A percentile compares a stretch with the other conserved stretches of the same genome.
These are phyloP conservation scores for Skeletonema menzelii DNA, from an alignment of 108 stramenopile species.

Conservation along the genomic window DNA sequence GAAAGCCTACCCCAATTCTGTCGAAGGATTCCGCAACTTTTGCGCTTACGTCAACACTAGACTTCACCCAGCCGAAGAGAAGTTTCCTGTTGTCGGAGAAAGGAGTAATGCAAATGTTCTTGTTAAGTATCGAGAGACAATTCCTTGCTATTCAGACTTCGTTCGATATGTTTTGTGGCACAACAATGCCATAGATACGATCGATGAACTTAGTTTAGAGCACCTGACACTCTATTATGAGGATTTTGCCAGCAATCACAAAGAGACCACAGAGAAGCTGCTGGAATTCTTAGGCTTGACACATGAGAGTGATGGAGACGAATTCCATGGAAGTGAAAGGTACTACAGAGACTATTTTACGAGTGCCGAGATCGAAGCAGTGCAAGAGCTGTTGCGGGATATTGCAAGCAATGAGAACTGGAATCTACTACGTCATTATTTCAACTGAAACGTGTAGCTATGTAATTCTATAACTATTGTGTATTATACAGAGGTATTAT, in stretches of 20 bases:
- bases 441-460: not conserved
- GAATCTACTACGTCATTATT: not conserved
- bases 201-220: slow-evolving; percentile 50
- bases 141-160: slow-evolving; percentile 46
- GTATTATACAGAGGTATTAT: not conserved
- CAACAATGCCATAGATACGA: slow-evolving; percentile 48
- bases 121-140: slow-evolving; percentile 13
- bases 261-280: slow-evolving; percentile 41
- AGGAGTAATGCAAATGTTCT: not conserved
- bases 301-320: slow-evolving; percentile 19
- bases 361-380: not conserved
- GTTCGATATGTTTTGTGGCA: slow-evolving; percentile 46
- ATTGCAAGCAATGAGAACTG: slow-evolving; percentile 1
- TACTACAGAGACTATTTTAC: not conserved
- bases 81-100: not conserved
- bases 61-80: slow-evolving; percentile 29
- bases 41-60: slow-evolving; percentile 42
- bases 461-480: not conserved
- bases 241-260: slow-evolving; percentile 56
- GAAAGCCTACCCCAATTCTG: slow-evolving; percentile 26
- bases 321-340: not conserved
- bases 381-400: not conserved
- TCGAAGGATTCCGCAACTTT: slow-evolving; percentile 45
- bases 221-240: slow-evolving; percentile 69
- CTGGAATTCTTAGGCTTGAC: slow-evolving; percentile 62